A percentile compares a stretch with the other conserved stretches of the same genome.
Conservation (phyloP, 2,329 filamentous ascomycete species). For the Microdochium bolleyi region DNA sequence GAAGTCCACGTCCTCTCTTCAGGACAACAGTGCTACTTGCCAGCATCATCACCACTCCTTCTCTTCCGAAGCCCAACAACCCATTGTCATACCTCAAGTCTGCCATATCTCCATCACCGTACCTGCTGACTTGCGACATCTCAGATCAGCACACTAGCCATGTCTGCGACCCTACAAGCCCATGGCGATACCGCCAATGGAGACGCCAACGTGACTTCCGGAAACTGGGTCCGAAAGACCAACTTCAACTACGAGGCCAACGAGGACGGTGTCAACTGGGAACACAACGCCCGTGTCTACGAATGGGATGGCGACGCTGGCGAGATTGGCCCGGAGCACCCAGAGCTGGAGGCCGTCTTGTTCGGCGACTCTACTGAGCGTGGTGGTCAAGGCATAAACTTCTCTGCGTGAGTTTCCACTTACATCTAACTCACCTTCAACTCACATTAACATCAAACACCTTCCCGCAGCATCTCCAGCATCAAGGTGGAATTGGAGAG, state of each 20-base stretch:
- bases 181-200: background rate
- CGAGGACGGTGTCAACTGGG: slow-evolving; percentile 29
- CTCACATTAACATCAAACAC: slow-evolving; percentile 1
- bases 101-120: too few relatives aligned
- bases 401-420: slow-evolving; percentile 45
- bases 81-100: too few relatives aligned
- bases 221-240: slow-evolving; percentile 37
- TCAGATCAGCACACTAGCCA: background rate
- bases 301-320: slow-evolving; percentile 81
- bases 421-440: background rate
- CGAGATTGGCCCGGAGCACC: slow-evolving; percentile 68
- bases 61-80: background rate
- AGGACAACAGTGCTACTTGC: background rate
- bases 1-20: background rate
- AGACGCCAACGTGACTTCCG: slow-evolving; percentile 7
- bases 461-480: slow-evolving; percentile 35
- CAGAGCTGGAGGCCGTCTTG: slow-evolving; percentile 65
- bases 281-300: slow-evolving; percentile 58
- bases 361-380: slow-evolving; percentile 55
- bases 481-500: slow-evolving; percentile 54
- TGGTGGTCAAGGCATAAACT: slow-evolving; percentile 47
- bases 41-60: background rate
- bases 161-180: background rate
- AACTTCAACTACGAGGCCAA: slow-evolving; percentile 39
- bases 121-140: background rate